Percentiles rank a stretch among this genome's conserved stretches.
phyloP scores from a whole-genome alignment of 352 stramenopile genomes.

The Phytopythium montanum region DNA sequence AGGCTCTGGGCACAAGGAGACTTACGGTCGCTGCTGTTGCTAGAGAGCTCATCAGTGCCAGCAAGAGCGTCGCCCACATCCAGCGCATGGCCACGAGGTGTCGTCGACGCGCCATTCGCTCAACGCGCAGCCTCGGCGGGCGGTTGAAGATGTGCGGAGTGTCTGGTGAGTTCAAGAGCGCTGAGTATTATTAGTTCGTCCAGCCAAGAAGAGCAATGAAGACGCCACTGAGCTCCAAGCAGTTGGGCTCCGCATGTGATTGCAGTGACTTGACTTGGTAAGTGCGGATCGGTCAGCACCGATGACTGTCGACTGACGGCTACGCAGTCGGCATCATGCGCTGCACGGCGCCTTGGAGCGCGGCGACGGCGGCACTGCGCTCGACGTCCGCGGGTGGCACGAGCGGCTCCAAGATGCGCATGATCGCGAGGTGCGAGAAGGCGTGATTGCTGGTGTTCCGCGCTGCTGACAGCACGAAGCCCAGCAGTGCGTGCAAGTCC shows the following conservation, averaged over 20 bases:
- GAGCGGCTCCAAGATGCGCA: constrained; percentile 45
- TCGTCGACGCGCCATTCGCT: background rate
- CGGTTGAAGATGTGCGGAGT: no score
- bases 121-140: background rate
- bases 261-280: no score
- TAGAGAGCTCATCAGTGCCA: background rate
- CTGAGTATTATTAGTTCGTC: background rate
- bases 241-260: no score
- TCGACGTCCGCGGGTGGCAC: background rate
- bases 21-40: background rate
- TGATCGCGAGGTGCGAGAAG: constrained; percentile 55
- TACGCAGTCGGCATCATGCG: background rate
- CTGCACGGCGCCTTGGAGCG: background rate
- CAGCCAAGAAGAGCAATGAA: background rate
- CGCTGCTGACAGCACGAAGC: constrained; percentile 48
- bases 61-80: background rate
- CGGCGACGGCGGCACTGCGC: background rate
- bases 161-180: background rate
- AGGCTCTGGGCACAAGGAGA: background rate
- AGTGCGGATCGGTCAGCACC: no score
- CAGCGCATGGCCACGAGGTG: background rate
- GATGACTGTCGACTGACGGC: background rate
- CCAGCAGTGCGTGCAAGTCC: constrained; percentile 44
- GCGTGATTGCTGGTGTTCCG: constrained; percentile 39
- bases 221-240: no score